Evolutionary conservation across 495 filamentous ascomycete genomes (phyloP), one percentile per base, ranked within the genome.

Genomic region (Clohesyomyces aquaticus): DNA sequence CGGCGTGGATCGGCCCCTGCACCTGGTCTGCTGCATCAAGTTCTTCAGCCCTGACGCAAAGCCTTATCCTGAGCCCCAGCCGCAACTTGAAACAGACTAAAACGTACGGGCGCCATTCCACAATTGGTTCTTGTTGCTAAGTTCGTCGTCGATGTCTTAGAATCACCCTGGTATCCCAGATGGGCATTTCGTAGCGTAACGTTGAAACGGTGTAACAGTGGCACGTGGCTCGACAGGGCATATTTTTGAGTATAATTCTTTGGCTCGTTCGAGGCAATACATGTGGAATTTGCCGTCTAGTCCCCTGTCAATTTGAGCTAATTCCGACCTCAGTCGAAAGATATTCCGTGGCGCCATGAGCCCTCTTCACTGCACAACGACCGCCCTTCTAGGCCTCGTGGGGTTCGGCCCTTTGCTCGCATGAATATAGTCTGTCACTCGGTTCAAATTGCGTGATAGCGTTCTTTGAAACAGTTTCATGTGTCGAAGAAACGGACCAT

Each of bases 401-500:
- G 14, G 14, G 12, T 26, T 18, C 25, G 49, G 18, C 10, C 3
- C 26, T 29, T 10, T 29, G 27, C 22, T 29, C 29, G 49, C 49
- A 52, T 52, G 25, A 26, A 52, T n/a, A n/a, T n/a, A n/a, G n/a
- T n/a, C 9, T 52, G 49, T 14, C 27, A 52, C 49, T 52, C 49
- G 49, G 23, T 52, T 52, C 22, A 52, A 29, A 52, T 26, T 52
- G 25, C 49, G 16, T 27, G 21, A 27, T 14, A 6, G 32, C 25
- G 49, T 52, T 52, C 49, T 29, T 52, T 52, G 49, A 52, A 52
- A 52, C 49, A 52, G 26, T 52, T 52, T 22, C 49, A 52, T 27
- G 29, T 32, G 4, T 27, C 23, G 26, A 52, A 52, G 18, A 26
- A 29, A 27, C 21, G 22, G 25, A 27, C 11, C 18, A 52, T 26